These are phyloP conservation scores for Saccharomycopsis sp. DNA, from an alignment of 805 yeast species.

Conservation along the genomic window DNA sequence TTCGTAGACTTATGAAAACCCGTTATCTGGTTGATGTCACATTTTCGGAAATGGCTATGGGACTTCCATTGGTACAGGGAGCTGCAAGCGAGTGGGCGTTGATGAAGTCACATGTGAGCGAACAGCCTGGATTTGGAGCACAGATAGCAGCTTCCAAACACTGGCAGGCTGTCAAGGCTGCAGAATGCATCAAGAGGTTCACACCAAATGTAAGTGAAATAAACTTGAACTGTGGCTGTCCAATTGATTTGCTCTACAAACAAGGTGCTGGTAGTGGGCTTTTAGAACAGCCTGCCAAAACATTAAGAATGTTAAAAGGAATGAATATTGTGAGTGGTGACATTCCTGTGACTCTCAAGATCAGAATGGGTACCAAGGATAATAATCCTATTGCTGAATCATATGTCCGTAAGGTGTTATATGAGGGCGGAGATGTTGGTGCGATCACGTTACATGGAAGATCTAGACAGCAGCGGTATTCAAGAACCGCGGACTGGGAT, in stretches of 20 bases:
- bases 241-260: slow-evolving; percentile 87
- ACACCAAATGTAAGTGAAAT: slow-evolving; percentile 67
- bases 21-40: slow-evolving; percentile 84
- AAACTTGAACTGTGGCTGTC: slow-evolving; percentile 95
- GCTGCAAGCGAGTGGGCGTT: slow-evolving; percentile 96
- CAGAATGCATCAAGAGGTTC: slow-evolving; percentile 64
- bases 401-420: slow-evolving; percentile 60
- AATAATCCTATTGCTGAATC: slow-evolving; percentile 80
- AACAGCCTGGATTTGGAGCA: slow-evolving; percentile 84
- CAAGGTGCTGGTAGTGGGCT: slow-evolving; percentile 96
- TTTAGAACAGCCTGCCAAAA: slow-evolving; percentile 79
- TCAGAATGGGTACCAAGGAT: slow-evolving; percentile 87
- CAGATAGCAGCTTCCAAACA: slow-evolving; percentile 89
- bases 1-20: slow-evolving; percentile 83
- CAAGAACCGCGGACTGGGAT: slow-evolving; percentile 88
- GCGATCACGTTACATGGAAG: slow-evolving; percentile 95
- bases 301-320: slow-evolving; percentile 71
- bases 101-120: slow-evolving; percentile 78
- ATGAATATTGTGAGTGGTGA: slow-evolving; percentile 90
- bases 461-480: slow-evolving; percentile 91
- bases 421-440: slow-evolving; percentile 68
- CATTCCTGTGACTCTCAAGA: slow-evolving; percentile 83
- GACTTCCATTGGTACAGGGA: slow-evolving; percentile 82
- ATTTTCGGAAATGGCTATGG: slow-evolving; percentile 90
- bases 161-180: slow-evolving; percentile 90